These are phyloP conservation scores for Phytophthora litchii DNA, from an alignment of 352 stramenopile species.

Conservation along the genomic window DNA sequence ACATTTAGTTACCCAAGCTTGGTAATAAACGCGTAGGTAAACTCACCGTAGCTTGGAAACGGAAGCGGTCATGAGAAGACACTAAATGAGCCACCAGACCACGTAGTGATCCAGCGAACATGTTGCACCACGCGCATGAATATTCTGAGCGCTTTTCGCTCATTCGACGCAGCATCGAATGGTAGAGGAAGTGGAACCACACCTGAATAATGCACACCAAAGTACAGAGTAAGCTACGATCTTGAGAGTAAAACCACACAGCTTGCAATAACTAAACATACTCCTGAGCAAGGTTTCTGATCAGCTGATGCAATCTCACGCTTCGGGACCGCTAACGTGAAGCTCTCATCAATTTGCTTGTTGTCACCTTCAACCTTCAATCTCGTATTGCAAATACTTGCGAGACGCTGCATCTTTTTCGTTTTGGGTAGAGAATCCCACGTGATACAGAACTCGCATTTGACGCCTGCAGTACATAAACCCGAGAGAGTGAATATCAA, in stretches of 20 bases:
- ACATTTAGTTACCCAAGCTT: neutral
- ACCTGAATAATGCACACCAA: conserved; percentile 40
- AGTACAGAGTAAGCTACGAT: conserved; percentile 1
- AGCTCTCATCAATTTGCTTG: conserved; percentile 28
- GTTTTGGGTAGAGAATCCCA: conserved; percentile 51
- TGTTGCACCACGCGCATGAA: conserved; percentile 84
- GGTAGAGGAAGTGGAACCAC: conserved; percentile 87
- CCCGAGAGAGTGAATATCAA: conserved; percentile 4
- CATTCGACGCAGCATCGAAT: conserved; percentile 78
- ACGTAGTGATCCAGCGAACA: conserved; percentile 74
- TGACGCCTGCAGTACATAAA: conserved; percentile 44
- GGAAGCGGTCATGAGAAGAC: conserved; percentile 79
- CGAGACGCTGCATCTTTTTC: conserved; percentile 51
- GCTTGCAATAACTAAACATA: conserved; percentile 13
- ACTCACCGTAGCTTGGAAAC: conserved; percentile 74
- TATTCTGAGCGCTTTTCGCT: conserved; percentile 85
- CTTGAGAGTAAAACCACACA: conserved; percentile 1
- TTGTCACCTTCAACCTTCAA: conserved; percentile 32
- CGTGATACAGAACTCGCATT: conserved; percentile 56
- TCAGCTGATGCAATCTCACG: conserved; percentile 23
- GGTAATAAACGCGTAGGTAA: neutral
- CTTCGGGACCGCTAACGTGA: conserved; percentile 51
- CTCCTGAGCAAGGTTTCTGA: conserved; percentile 35
- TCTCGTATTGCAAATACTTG: conserved; percentile 44
- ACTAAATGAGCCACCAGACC: conserved; percentile 79